Evolutionary conservation across 345 rosid species (phyloP), one percentile per base, ranked within the genome.

Genomic region (Nasturtium officinale): DNA sequence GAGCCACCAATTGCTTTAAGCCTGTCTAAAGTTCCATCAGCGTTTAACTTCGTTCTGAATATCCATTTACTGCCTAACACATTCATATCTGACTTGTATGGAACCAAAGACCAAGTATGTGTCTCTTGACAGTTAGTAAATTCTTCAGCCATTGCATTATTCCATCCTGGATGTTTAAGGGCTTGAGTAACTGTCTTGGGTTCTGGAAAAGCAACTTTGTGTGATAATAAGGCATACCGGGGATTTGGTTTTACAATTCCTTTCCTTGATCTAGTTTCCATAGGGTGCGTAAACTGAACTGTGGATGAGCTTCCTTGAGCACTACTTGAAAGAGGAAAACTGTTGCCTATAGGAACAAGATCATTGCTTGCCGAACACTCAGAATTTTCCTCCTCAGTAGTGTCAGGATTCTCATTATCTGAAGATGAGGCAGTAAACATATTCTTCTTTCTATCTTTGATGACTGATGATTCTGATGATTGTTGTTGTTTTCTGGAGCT

Each of bases 91-190:
- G 25, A 2, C 25, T 23, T 3, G 10, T 2, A 10, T 0, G 42
- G 42, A 0, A 37, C 13, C 0, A 37, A 1, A 1, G 42, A 3
- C 42, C 42, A 37, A 0, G 42, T 37, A 0, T 1, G 13, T 0
- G 13, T 37, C 1, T 37, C 42, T 0, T 12, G 0, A 1, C 42
- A 37, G 5, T 37, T 37, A 0, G 0, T 1, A 0, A 9, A 2
- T 3, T 37, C 42, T 10, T 37, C 42, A 0, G 0, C 1, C 42
- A 37, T 37, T 3, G 13, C 13, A 10, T 3, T 3, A 0, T 3
- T 3, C 42, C 42, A 37, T 0, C 42, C 42, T 0, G 1, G 13
- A 10, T 37, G 13, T 3, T 37, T 37, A 0, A 37, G 1, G 0
- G 42, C 42, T 10, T 37, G 13, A 10, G 42, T 0, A 3, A 10